Evolutionary conservation across 192 early-diverging fungal species (phyloP), one percentile per base, ranked within the genome.

Genomic region (Dissophora globulifera): DNA sequence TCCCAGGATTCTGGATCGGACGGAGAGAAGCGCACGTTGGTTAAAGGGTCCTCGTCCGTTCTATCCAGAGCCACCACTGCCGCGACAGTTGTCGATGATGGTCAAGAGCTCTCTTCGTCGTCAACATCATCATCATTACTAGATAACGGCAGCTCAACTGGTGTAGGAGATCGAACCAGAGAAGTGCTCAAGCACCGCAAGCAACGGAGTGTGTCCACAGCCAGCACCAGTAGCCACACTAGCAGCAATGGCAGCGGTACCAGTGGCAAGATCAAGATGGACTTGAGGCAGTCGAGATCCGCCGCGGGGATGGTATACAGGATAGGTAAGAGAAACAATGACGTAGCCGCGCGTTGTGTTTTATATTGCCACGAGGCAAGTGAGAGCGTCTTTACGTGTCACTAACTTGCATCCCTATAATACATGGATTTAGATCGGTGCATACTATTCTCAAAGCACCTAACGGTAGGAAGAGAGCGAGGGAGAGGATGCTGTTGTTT

Each of bases 381-480:
- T n/a, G n/a, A n/a, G n/a, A n/a, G n/a, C n/a, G n/a, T n/a, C n/a
- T n/a, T n/a, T n/a, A n/a, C n/a, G n/a, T n/a, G n/a, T n/a, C n/a
- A n/a, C n/a, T n/a, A n/a, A n/a, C n/a, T n/a, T n/a, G n/a, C n/a
- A n/a, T n/a, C n/a, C n/a, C n/a, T n/a, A n/a, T n/a, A n/a, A n/a
- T n/a, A n/a, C n/a, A n/a, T n/a, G n/a, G n/a, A n/a, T n/a, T 3
- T 67, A 76, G 82, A 87, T 51, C 70, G 78, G 49, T 87, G 82
- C 11, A 80, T 87, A 25, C 52, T 80, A 4, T 82, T 85, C 33
- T 87, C 85, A 43, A 87, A 69, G 25, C 71, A 85, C 23, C 60
- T 87, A 3, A 58, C 62, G 20, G 78, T 85, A 82, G 45, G 56
- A 3, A 50, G n/a, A 26, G 40, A 19, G 19, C 29, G 4, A 50